Base-by-base conservation (phyloP, 2,329 filamentous ascomycete genomes). In the Fusarium foetens region DNA sequence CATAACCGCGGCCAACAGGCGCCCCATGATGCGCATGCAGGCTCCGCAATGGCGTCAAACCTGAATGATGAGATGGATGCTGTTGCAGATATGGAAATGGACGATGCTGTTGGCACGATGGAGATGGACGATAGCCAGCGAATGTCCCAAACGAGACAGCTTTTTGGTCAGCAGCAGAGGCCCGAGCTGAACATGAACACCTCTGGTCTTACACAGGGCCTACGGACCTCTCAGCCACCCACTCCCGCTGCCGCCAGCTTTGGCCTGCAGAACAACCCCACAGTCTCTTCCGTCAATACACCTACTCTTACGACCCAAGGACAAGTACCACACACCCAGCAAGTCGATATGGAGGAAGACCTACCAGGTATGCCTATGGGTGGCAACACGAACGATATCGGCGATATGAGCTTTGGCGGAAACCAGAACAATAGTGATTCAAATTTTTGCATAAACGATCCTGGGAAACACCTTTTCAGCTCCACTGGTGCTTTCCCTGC, bases 61-160 rank as follows among this genome's bases (percentile, higher is more conserved):
- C 67, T 82, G 43, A 78, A 79, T 45, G 83, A 92, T 66, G 92
- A 97, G 68, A 90, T 97, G 85, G 95, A 97, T 78, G 90, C 93
- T 23, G 89, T 97, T 35, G 94, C 94, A 58, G 94, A 97, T 78
- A 98, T 98, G 95, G 95, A 98, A 78, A 93, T 98, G 92, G 95
- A 98, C 78, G 94, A 97, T 76, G 88, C 91, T 12, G 86, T 93
- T 53, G 91, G 89, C 8, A 84, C 86, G 57, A 88, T 91, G 87
- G 90, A 92, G 63, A 84, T 90, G 76, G 87, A 90, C 51, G 87
- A 90, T 70, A 88, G 82, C 74, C 87, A 91, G 55, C 86, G 89
- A 71, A 90, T 93, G 77, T 92, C 93, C 75, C 90, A 92, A 77
- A 89, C 90, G 25, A 88, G 91, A 48, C 91, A 92, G 75, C 84